Evolutionary conservation across 202 grass and related monocot genomes (phyloP), one percentile per base, ranked within the genome.

Genomic region (Musa balbisiana): DNA sequence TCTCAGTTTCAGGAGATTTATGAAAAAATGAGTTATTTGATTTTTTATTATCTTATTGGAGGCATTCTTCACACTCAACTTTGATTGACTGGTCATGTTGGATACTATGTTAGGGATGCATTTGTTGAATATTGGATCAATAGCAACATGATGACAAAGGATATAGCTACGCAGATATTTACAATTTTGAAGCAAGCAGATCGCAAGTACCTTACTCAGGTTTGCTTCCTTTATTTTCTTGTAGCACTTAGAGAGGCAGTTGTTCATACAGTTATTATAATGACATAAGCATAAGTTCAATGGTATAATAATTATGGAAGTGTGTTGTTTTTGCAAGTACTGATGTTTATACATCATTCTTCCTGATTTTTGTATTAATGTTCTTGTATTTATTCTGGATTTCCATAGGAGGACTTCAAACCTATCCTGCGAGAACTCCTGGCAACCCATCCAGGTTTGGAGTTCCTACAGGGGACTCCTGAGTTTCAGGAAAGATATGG

Each of bases 401-500:
- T 84, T 50, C 50, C 60, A 27, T 82, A 99, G 95, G 95, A 99
- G 20, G 95, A 99, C 69, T 99, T 99, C 68, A 99, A 99, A 78
- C 91, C 91, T 82, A 77, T 99, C 50, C 75, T 99, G 69, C 89
- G 87, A 83, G 95, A 99, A 84, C 91, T 99, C 27, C 73, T 99
- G 89, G 78, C 89, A 73, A 95, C 75, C 76, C 95, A 99, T 84
- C 89, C 95, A 82, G 95, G 95, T 71, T 87, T 99, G 82, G 95
- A 99, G 82, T 99, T 99, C 78, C 80, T 99, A 83, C 95, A 99
- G 82, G 95, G 95, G 80, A 99, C 95, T 26, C 95, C 95, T 1
- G 95, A 99, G 80, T 99, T 99, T 95, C 95, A 99, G 80, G 95
- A 99, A 76, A 92, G 95, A 99, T 99, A 99, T 62, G 91, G 95